Evolutionary conservation across 352 stramenopile genomes (phyloP), one percentile per base, ranked within the genome.

Genomic region (Sclerospora graminicola): DNA sequence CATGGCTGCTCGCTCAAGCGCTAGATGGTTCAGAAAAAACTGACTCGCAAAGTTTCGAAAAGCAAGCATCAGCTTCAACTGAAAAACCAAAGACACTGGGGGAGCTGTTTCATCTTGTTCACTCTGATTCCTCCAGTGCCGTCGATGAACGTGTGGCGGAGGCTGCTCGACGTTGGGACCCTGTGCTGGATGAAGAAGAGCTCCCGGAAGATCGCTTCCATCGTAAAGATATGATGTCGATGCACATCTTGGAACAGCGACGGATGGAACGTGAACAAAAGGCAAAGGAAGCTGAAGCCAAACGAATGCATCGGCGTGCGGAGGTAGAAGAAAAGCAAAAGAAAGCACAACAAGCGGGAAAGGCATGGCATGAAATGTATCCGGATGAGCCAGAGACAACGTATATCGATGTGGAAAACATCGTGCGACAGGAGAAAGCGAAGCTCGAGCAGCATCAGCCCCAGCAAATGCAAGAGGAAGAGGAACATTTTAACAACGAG

Each of bases 201-300:
- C 65, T 90, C 2, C 76, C 79, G 1, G 73, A 90, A 41, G 74
- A 90, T n/a, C 46, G 60, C 8, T 90, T 86, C 45, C 79, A 90
- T 23, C 69, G 68, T 32, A 77, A 79, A 32, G 74, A 90, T 48
- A 85, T 90, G 73, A 72, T 90, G 66, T 90, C 79, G 9, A 89
- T 90, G 76, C 77, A 86, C 43, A 85, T 84, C 59, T 55, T 90
- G 18, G 79, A 90, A 47, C 74, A 89, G 48, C 62, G 71, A 23
- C 63, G 62, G 24, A 24, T 60, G 29, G 79, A 89, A 38, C 64
- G 66, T 8, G 65, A 69, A 27, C 62, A 85, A 48, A 87, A 84
- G 18, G 54, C 54, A 4, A 62, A 82, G 13, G 72, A 89, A 28
- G 54, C 69, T 0, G 64, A 85, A 14, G 47, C 30, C 4, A 84